Base-by-base conservation (phyloP, 1,139 yeast genomes). In the Candida sp. region DNA sequence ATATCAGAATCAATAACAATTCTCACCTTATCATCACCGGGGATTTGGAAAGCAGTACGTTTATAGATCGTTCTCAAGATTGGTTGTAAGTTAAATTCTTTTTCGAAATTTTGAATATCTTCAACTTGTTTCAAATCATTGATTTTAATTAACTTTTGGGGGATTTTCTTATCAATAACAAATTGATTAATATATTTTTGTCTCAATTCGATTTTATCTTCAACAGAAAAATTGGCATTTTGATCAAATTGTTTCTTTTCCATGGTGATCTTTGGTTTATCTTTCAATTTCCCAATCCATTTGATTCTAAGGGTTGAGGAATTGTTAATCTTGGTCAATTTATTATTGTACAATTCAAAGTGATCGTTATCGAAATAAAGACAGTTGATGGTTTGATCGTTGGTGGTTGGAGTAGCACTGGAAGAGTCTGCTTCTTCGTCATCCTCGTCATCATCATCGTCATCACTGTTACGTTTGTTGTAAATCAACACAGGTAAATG, bases 1-100 rank as follows among this genome's bases (percentile, higher is more conserved):
- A 93, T 81, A 61, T 93, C 93, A 9, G 95, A 86, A 66, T 93
- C 99, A 51, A 93, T 86, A 34, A 89, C 84, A 47, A 91, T 83
- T 61, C 97, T 82, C 39, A 91, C 84, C 56, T 90, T 80, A 61
- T 90, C 95, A 61, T 93, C 98, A 48, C 98, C 98, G 1, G 99
- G 99, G 53, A 93, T 91, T 70, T 93, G 97, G 73, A 93, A 93
- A 1, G 98, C 98, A 12, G 97, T 88, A 64, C 99, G 80, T 38
- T 89, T 87, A 66, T 88, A 90, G 38, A 85, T 79, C 4, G 97
- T 81, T 68, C 99, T 82, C 61, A 93, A 68, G 35, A 88, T 81
- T 12, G 99, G 99, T 64, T 88, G 87, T 50, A 93, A 74, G 47
- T 81, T 75, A 54, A 82, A 75, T 44, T 82, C 82, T 38, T 68